These are phyloP conservation scores for Trichothecium sympodiale DNA, from an alignment of 2,329 filamentous ascomycete genomes.

Conservation along the genomic window DNA sequence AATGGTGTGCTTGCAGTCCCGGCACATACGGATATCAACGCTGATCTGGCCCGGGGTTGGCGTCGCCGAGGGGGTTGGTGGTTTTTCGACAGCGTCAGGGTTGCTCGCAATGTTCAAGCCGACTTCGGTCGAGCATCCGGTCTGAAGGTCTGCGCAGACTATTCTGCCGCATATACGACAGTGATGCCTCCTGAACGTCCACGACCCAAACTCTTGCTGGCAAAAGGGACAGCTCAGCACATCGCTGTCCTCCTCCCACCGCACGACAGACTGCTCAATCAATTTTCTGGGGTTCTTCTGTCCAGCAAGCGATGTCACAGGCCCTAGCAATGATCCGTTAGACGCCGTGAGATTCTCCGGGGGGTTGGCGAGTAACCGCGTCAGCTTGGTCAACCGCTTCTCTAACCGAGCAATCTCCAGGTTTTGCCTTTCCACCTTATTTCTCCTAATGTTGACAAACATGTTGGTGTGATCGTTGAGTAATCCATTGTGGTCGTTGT, in stretches of 20 bases:
- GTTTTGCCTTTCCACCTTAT: slow-evolving; percentile 71
- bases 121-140: slow-evolving; percentile 75
- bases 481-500: slow-evolving; percentile 75
- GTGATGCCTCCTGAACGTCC: slow-evolving; percentile 88
- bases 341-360: slow-evolving; percentile 50
- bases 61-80: slow-evolving; percentile 11
- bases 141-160: slow-evolving; percentile 79
- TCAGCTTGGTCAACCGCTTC: slow-evolving; percentile 83
- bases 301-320: slow-evolving; percentile 49
- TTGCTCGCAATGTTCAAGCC: slow-evolving; percentile 60
- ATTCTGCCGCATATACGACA: slow-evolving; percentile 89
- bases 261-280: slow-evolving; percentile 84
- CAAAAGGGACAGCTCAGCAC: slow-evolving; percentile 85
- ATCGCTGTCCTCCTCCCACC: slow-evolving; percentile 83
- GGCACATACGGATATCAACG: slow-evolving; percentile 83
- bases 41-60: slow-evolving; percentile 40
- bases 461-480: slow-evolving; percentile 59
- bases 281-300: slow-evolving; percentile 68
- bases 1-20: slow-evolving; percentile 61
- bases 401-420: slow-evolving; percentile 84
- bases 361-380: slow-evolving; percentile 66
- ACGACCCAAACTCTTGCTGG: slow-evolving; percentile 87
- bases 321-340: slow-evolving; percentile 42
- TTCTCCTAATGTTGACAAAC: slow-evolving; percentile 62
- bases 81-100: slow-evolving; percentile 34